Evolutionary conservation across 768 basidiomycete species (phyloP).

Genomic region (Rhizopogon vulgaris): DNA sequence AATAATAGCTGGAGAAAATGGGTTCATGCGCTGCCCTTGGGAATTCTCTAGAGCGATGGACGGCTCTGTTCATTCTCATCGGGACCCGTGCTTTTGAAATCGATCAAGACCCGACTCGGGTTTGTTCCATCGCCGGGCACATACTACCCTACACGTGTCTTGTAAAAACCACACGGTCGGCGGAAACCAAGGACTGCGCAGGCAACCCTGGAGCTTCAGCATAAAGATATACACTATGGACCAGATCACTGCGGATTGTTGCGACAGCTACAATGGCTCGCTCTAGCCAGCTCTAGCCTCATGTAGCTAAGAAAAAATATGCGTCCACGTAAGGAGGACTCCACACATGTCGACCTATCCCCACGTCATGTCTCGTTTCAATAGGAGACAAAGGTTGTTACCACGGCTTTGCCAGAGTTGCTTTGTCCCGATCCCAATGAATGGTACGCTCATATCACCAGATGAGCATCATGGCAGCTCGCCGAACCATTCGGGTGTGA

Average conservation of each 20-base stretch:
- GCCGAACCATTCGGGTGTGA: neutral
- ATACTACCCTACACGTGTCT: neutral
- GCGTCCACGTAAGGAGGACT: neutral
- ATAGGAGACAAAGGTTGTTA: neutral
- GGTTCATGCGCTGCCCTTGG: neutral
- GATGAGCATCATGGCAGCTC: neutral
- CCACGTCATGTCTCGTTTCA: neutral
- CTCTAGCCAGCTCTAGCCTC: neutral
- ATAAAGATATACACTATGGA: neutral
- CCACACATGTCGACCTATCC: neutral
- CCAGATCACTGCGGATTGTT: neutral
- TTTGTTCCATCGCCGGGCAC: no score
- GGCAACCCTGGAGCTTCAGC: neutral
- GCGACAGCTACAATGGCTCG: neutral
- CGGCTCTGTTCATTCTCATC: neutral
- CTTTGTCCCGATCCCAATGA: neutral
- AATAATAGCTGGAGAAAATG: neutral
- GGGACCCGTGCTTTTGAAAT: neutral
- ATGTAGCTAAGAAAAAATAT: neutral
- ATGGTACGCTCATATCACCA: neutral
- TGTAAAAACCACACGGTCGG: neutral
- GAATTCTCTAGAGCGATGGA: neutral
- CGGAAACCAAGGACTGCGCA: neutral
- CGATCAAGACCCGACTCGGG: neutral
- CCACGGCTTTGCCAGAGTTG: neutral